phyloP scores from a whole-genome alignment of 129 eudicot genomes.

The Ambrosia artemisiifolia region DNA sequence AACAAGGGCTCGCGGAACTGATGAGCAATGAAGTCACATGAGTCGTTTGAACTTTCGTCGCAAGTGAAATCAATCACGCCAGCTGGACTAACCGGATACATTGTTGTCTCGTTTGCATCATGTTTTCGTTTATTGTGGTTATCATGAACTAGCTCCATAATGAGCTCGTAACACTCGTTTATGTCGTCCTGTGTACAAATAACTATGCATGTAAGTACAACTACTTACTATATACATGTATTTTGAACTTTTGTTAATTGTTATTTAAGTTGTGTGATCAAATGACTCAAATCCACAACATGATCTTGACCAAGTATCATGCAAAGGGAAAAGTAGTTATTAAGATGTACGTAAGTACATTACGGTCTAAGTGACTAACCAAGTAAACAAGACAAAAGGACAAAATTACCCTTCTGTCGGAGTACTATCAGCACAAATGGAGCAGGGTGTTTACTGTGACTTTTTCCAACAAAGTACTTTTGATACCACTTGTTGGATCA shows the following conservation, averaged over 20 bases:
- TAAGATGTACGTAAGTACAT: conserved; percentile 7
- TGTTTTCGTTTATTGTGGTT: conserved; percentile 37
- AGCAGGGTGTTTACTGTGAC: conserved; percentile 9
- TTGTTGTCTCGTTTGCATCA: conserved; percentile 2
- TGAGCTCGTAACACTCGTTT: conserved; percentile 47
- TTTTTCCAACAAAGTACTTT: conserved; percentile 34
- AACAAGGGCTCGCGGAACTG: conserved; percentile 12
- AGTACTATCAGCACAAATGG: conserved; percentile 19
- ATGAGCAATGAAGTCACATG: conserved; percentile 15
- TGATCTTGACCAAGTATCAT: conserved; percentile 15
- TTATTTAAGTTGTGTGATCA: neutral
- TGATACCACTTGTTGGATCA: conserved; percentile 16
- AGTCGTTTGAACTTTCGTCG: conserved; percentile 38
- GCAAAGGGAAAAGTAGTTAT: neutral
- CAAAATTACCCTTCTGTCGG: conserved; percentile 23
- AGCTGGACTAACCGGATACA: conserved; percentile 39
- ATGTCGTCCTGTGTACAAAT: conserved; percentile 43
- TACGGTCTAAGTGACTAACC: neutral
- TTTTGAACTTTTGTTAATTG: neutral
- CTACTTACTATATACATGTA: neutral
- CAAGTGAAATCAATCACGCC: conserved; percentile 60
- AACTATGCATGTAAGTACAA: neutral
- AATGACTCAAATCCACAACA: neutral
- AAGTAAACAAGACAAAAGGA: conserved; percentile 8
- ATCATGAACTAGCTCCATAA: conserved; percentile 20